Base-by-base conservation (phyloP, 495 filamentous ascomycete species). In the Margaritispora aquatica region DNA sequence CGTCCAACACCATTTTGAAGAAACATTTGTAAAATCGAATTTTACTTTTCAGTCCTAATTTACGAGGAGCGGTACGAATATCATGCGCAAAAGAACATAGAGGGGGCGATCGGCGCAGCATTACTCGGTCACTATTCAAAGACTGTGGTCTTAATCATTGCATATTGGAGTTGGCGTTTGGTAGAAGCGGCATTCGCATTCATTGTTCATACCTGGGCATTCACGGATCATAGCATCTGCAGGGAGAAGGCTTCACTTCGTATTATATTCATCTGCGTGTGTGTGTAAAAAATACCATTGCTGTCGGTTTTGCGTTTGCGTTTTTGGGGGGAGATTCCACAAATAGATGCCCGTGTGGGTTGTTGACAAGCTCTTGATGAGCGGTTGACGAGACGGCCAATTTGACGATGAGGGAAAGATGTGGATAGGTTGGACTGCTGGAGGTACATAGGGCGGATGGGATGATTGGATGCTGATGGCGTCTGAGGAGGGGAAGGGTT, bases 31-130 rank as follows among this genome's bases (percentile, higher is more conserved):
- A 62, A 58, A 62, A 22, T 38, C 23, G 59, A 48, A 17, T 41
- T 52, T 51, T 22, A 38, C 49, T 54, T n/a, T 41, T 36, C 36
- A 38, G 19, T 49, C 52, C 56, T 51, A 41, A 59, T 41, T 15
- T 49, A 56, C 29, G 36, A 54, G 52, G 31, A 54, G 54, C 48
- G 55, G 56, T 48, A 66, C 49, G 60, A 66, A 60, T 23, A 58
- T 63, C 22, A 66, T 49, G 64, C 58, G 44, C 23, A 60, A 63
- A 63, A 54, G 51, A 58, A 60, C 31, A 66, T 66, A 63, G 64
- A 63, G 50, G 26, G 27, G 29, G 52, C 50, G 44, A 20, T 57
- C 50, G 57, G 57, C 47, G 52, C 53, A 46, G 47, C 11, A 24
- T 50, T 22, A 50, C 26, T 50, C 47, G n/a, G 21, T 5, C 8